Evolutionary conservation across 208 protist species (phyloP).

Genomic region (Porcisia hertigi): DNA sequence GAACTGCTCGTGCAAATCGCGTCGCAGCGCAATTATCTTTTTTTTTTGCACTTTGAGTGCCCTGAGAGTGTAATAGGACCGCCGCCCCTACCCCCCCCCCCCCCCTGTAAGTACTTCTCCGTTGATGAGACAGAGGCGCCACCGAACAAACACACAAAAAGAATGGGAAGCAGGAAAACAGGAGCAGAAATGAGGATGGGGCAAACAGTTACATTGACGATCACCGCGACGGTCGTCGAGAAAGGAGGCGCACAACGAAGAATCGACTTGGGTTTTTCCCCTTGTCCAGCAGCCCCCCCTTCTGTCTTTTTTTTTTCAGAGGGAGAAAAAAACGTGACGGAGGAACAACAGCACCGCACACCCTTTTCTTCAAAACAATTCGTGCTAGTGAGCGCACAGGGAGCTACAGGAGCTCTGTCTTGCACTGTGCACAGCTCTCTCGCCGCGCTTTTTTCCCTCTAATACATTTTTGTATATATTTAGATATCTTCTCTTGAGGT

Average conservation of each 20-base stretch:
- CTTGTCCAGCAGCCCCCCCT: background rate
- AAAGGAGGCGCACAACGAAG: background rate
- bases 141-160: too few species aligned
- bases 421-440: too few species aligned
- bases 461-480: background rate
- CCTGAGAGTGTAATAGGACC: too few species aligned
- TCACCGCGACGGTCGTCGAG: too few species aligned
- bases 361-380: background rate
- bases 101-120: background rate
- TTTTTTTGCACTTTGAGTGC: too few species aligned
- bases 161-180: background rate
- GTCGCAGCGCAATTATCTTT: background rate
- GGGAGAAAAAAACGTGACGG: background rate
- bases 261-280: background rate
- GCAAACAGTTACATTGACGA: background rate
- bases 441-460: background rate
- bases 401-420: too few species aligned
- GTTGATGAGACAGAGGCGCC: background rate
- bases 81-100: too few species aligned
- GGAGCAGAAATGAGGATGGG: too few species aligned
- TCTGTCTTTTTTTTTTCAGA: background rate
- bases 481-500: background rate
- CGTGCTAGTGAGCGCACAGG: too few species aligned
- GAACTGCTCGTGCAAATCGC: too few species aligned
- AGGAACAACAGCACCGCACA: background rate